Percentiles rank a stretch among this genome's conserved stretches.
phyloP scores from a whole-genome alignment of 371 early-diverging fungal species.

The Haplosporangium sp. region DNA sequence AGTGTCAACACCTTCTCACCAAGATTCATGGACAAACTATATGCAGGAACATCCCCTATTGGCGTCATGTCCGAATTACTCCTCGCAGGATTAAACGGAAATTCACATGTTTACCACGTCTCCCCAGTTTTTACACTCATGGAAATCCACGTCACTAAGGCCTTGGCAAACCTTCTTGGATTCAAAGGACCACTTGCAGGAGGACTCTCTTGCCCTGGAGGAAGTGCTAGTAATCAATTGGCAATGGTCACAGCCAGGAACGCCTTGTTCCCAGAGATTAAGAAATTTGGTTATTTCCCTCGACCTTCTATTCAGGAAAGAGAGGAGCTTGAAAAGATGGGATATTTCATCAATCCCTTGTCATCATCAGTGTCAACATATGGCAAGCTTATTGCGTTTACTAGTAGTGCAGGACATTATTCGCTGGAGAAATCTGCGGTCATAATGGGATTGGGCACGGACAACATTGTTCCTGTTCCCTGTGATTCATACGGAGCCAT shows the following conservation, averaged over 20 bases:
- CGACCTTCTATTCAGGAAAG: conserved; percentile 48
- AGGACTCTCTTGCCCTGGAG: conserved; percentile 86
- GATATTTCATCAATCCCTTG: background rate
- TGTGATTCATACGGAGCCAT: conserved; percentile 76
- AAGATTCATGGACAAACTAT: conserved; percentile 88
- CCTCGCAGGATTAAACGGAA: conserved; percentile 82
- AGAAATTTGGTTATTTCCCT: conserved; percentile 65
- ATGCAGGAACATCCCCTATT: conserved; percentile 84
- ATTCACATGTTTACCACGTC: conserved; percentile 84
- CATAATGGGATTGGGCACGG: conserved; percentile 80
- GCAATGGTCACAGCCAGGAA: conserved; percentile 87
- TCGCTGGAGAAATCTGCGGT: conserved; percentile 84
- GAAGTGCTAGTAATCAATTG: conserved; percentile 83
- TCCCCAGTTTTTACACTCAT: conserved; percentile 83
- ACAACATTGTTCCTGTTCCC: conserved; percentile 77
- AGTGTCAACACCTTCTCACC: conserved; percentile 82
- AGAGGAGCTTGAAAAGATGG: conserved; percentile 18
- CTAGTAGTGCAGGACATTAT: conserved; percentile 83
- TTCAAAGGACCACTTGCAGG: conserved; percentile 69
- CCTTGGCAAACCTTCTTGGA: conserved; percentile 68
- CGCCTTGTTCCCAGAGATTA: conserved; percentile 73
- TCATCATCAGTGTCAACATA: conserved; percentile 33
- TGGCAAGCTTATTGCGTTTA: conserved; percentile 76
- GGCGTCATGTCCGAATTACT: conserved; percentile 84
- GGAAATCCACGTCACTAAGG: conserved; percentile 74